Evolutionary conservation across 306 rosid genomes (phyloP), one percentile per base, ranked within the genome.

Genomic region (Benincasa hispida): DNA sequence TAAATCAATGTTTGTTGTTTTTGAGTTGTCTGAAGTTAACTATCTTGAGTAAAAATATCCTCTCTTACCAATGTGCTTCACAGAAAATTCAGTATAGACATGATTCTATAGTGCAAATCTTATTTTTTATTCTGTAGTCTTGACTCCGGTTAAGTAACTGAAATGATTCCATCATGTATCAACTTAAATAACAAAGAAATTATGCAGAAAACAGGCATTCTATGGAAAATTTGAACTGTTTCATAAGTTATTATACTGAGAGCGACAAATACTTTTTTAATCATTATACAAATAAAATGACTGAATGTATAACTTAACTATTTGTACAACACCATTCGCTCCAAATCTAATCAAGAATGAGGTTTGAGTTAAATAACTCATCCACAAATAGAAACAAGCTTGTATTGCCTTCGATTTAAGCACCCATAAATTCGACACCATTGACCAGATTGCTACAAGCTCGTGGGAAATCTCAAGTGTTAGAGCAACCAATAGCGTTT

Each of bases 381-480:
- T 72, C 56, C 1, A 50, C 42, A 0, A 10, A 72, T 12, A 18
- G 76, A 19, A 72, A 72, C 76, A 50, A 48, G 45, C 76, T 72
- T 8, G 18, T 27, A 72, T 72, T 50, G 42, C 60, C 56, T 72
- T 72, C 18, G 45, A 50, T 48, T 72, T 27, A 50, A 50, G 61
- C 67, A 83, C 61, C 72, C 76, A 70, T 63, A 79, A 27, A 61
- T 81, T 79, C 30, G 34, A 74, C 54, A 74, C 27, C n/a, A 53
- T 66, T 79, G 59, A 41, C 68, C 28, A 48, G 79, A 70, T 59
- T 84, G 81, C 82, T 75, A 58, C 75, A 60, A 57, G 74, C 80
- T 72, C 30, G 48, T 3, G 42, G 62, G 73, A 74, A 76, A 54
- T 65, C 83, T 55, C 34, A 67, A 60, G 24, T 75, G 72, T 76